A percentile compares a stretch with the other conserved stretches of the same genome.
Conservation (phyloP, 805 yeast species). For the Yamadazyma philogaea region DNA sequence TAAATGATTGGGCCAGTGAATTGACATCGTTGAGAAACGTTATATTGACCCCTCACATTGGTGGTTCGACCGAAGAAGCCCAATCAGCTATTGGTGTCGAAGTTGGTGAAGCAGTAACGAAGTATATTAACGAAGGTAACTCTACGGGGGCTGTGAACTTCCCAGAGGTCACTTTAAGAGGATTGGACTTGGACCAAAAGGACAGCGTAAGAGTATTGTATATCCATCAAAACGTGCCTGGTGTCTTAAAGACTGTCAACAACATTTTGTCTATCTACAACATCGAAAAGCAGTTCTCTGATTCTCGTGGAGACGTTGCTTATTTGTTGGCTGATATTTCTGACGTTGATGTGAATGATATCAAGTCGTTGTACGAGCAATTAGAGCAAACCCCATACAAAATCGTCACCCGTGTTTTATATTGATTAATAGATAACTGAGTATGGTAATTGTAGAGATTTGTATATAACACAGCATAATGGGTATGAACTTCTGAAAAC, state of each 20-base stretch:
- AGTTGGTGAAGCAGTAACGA: constrained; percentile 80
- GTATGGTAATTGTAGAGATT: background rate
- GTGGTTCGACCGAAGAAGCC: constrained; percentile 99
- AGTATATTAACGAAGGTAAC: constrained; percentile 93
- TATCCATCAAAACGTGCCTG: constrained; percentile 97
- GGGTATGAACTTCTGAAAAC: too few species aligned
- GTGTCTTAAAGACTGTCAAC: constrained; percentile 96
- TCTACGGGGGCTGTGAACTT: constrained; percentile 95
- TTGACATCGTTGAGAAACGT: constrained; percentile 79
- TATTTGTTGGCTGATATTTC: constrained; percentile 97
- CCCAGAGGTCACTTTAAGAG: constrained; percentile 95
- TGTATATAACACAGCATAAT: too few species aligned
- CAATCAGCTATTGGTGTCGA: constrained; percentile 97
- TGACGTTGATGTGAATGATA: constrained; percentile 76
- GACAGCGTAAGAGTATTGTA: constrained; percentile 89
- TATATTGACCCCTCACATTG: constrained; percentile 94
- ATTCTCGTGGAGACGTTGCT: constrained; percentile 92
- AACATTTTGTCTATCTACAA: constrained; percentile 91
- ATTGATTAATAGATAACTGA: constrained; percentile 38
- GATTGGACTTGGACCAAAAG: constrained; percentile 81
- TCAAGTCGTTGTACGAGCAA: constrained; percentile 78
- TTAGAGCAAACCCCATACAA: constrained; percentile 87
- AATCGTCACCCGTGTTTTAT: constrained; percentile 85
- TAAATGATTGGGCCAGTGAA: constrained; percentile 83
- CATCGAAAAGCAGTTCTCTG: constrained; percentile 98